Percentiles rank a stretch among this genome's conserved stretches.
Conservation (phyloP, 805 yeast species). For the Millerago galiae region DNA sequence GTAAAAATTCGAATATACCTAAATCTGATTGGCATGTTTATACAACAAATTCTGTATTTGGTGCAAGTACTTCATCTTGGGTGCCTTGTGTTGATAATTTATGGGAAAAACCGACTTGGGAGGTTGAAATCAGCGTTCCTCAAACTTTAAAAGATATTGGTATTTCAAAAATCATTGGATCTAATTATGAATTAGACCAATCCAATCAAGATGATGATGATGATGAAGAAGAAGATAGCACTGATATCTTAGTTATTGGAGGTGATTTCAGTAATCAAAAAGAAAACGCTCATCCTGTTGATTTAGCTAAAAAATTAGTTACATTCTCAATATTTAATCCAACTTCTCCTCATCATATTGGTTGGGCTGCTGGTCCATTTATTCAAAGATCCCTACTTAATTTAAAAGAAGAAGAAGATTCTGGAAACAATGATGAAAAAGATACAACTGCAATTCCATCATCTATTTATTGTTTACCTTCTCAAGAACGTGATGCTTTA, state of each 20-base stretch:
- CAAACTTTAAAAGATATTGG: conserved; percentile 70
- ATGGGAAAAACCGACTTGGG: conserved; percentile 90
- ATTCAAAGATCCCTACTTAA: conserved; percentile 52
- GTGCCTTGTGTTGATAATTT: conserved; percentile 90
- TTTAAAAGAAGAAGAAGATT: conserved; percentile 29
- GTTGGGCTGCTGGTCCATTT: conserved; percentile 92
- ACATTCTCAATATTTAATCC: conserved; percentile 74
- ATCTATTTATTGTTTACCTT: conserved; percentile 58
- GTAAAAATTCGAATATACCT: conserved; percentile 34
- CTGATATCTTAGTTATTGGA: conserved; percentile 59
- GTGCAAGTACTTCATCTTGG: conserved; percentile 91
- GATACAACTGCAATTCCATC: conserved; percentile 43
- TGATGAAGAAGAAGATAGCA: conserved; percentile 25
- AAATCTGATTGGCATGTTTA: conserved; percentile 72
- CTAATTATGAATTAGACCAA: conserved; percentile 18
- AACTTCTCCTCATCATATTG: conserved; percentile 88
- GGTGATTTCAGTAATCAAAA: conserved; percentile 62
- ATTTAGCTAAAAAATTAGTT: conserved; percentile 66
- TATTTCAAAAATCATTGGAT: conserved; percentile 28
- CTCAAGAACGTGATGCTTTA: conserved; percentile 44
- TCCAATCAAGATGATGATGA: conserved; percentile 26
- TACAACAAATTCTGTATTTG: conserved; percentile 72
- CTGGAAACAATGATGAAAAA: conserved; percentile 26
- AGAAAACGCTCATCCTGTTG: conserved; percentile 71
- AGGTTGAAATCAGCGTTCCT: conserved; percentile 79